phyloP scores from a whole-genome alignment of 345 rosid species.

The Toxicodendron radicans region DNA sequence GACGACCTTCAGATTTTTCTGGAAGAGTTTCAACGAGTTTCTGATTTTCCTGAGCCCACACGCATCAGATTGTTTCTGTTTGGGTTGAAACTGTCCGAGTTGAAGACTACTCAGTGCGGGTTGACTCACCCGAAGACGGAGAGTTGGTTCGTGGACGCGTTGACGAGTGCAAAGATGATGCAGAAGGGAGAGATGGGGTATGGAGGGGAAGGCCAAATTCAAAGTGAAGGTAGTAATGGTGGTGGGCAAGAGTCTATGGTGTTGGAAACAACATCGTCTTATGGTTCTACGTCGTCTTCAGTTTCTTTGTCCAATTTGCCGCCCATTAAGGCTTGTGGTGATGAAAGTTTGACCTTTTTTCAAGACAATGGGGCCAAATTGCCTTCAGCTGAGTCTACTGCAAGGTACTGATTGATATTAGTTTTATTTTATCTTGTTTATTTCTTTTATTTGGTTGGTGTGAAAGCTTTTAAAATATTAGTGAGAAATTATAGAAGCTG shows the following conservation, averaged over 20 bases:
- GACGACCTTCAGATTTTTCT: conserved; percentile 47
- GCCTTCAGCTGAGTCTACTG: conserved; percentile 41
- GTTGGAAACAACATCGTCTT: conserved; percentile 72
- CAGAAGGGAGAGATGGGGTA: conserved; percentile 32
- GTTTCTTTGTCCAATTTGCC: conserved; percentile 61
- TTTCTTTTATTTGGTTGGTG: conserved; percentile 11
- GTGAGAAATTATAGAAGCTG: not conserved
- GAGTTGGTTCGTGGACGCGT: conserved; percentile 74
- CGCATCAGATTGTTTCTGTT: conserved; percentile 48
- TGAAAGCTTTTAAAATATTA: conserved; percentile 6
- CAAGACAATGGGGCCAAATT: conserved; percentile 33
- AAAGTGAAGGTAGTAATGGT: conserved; percentile 12
- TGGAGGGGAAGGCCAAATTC: conserved; percentile 27
- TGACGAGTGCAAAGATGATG: conserved; percentile 58
- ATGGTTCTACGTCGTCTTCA: conserved; percentile 77
- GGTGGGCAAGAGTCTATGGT: conserved; percentile 64
- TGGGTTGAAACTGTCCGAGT: conserved; percentile 9
- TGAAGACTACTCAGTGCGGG: conserved; percentile 21
- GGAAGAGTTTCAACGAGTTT: conserved; percentile 38
- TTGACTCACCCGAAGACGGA: conserved; percentile 74
- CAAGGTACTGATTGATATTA: conserved; percentile 40
- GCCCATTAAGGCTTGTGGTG: conserved; percentile 43
- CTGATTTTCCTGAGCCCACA: conserved; percentile 20
- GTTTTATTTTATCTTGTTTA: not conserved
- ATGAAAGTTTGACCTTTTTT: conserved; percentile 32